phyloP scores from a whole-genome alignment of 495 filamentous ascomycete species.

The Bryoglossum gracile region DNA sequence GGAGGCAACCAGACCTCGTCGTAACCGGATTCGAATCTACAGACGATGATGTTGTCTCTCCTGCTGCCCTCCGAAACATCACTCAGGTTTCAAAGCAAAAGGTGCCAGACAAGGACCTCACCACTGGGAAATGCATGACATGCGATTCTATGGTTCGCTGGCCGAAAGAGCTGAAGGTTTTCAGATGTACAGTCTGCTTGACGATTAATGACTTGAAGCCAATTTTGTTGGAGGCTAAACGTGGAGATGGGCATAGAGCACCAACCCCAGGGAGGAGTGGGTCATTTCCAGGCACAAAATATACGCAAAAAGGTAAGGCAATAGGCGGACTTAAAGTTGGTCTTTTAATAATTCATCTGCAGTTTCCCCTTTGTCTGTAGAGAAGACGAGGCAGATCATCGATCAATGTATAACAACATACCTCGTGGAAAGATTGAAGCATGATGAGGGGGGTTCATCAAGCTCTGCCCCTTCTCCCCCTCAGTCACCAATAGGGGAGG shows the following conservation, averaged over 20 bases:
- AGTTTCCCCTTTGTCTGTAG: conserved; percentile 34
- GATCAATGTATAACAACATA: conserved; percentile 47
- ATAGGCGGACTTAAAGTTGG: neutral
- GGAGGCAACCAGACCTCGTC: conserved; percentile 29
- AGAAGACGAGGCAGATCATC: conserved; percentile 43
- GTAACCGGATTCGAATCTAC: conserved; percentile 14
- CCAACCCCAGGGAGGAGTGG: conserved; percentile 6
- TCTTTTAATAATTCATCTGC: neutral
- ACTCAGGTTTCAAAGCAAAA: conserved; percentile 11
- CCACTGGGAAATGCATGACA: conserved; percentile 72
- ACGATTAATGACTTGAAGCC: conserved; percentile 79
- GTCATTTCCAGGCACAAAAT: conserved; percentile 1
- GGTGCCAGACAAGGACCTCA: conserved; percentile 33
- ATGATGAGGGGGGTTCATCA: conserved; percentile 13
- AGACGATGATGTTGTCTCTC: conserved; percentile 14
- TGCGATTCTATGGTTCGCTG: conserved; percentile 77
- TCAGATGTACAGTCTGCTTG: conserved; percentile 78
- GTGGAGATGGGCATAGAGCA: conserved; percentile 18
- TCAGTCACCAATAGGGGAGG: neutral
- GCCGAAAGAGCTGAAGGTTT: conserved; percentile 68
- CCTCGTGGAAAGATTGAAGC: conserved; percentile 30
- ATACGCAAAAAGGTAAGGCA: conserved; percentile 6
- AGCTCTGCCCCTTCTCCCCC: neutral
- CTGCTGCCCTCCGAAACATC: neutral
- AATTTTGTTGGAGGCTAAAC: conserved; percentile 16